Evolutionary conservation across 1,284 basidiomycete species (phyloP).

Genomic region (Cronartium quercuum): DNA sequence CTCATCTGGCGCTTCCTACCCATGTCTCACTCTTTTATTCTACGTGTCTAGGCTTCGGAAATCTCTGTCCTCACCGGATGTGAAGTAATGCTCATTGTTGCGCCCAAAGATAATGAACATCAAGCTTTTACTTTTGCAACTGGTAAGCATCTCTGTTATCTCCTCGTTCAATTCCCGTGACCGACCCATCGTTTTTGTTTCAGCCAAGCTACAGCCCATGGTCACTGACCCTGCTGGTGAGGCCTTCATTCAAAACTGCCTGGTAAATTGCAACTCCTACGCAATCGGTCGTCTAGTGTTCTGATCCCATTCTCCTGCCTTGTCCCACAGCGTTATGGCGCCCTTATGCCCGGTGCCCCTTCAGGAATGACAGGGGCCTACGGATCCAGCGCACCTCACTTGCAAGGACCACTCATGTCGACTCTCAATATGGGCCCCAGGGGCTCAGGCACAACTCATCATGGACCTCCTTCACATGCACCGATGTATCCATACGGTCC

Average conservation of each 20-base stretch:
- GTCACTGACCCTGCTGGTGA: conserved; percentile 19
- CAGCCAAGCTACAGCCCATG: conserved; percentile 18
- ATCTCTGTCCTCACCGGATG: conserved; percentile 31
- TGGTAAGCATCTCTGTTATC: not conserved
- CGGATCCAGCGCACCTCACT: not conserved
- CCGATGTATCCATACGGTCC: conserved; percentile 1
- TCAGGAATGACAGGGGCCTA: not conserved
- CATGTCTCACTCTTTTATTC: not conserved
- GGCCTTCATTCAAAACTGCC: conserved; percentile 35
- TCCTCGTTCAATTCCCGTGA: too few species aligned
- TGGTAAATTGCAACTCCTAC: conserved; percentile 5
- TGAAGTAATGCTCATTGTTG: conserved; percentile 35
- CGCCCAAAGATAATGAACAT: conserved; percentile 20
- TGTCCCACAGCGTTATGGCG: conserved; percentile 24
- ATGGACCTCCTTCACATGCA: not conserved
- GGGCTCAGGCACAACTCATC: conserved; percentile 5
- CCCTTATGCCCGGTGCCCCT: conserved; percentile 11
- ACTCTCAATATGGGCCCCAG: conserved; percentile 6
- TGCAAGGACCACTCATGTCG: not conserved
- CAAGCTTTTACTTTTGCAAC: conserved; percentile 34
- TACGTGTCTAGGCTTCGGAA: conserved; percentile 30
- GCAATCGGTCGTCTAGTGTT: not conserved
- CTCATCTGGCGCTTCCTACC: not conserved
- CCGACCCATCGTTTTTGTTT: not conserved
- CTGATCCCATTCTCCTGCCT: not conserved